Conservation (phyloP, 2,329 filamentous ascomycete species). For the Podosphaera xanthii region DNA sequence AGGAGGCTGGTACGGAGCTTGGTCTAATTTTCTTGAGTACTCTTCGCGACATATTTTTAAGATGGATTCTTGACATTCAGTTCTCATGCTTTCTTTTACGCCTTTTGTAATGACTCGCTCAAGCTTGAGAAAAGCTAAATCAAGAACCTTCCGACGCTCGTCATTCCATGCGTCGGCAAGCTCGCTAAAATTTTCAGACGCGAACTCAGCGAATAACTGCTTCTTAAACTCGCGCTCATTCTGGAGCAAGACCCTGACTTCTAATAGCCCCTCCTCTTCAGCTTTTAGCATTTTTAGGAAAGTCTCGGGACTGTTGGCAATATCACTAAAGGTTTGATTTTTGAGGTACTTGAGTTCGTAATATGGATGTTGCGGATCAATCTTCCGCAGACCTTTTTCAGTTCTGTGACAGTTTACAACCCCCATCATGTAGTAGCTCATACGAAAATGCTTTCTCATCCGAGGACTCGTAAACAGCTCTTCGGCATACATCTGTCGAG, state of each 20-base stretch:
- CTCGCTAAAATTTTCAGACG: slow-evolving; percentile 88
- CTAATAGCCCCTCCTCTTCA: slow-evolving; percentile 78
- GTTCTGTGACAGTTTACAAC: slow-evolving; percentile 74
- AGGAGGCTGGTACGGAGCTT: slow-evolving; percentile 88
- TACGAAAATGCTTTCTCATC: slow-evolving; percentile 68
- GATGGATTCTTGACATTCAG: slow-evolving; percentile 81
- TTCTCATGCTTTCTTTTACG: slow-evolving; percentile 83
- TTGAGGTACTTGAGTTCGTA: slow-evolving; percentile 96
- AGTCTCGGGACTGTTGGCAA: slow-evolving; percentile 65
- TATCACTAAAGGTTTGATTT: slow-evolving; percentile 63
- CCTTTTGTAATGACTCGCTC: slow-evolving; percentile 70
- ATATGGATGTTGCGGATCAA: slow-evolving; percentile 86
- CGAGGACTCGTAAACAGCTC: slow-evolving; percentile 74
- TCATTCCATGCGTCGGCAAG: slow-evolving; percentile 88
- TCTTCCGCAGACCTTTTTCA: slow-evolving; percentile 79
- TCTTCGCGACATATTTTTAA: slow-evolving; percentile 73
- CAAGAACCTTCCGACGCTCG: slow-evolving; percentile 64
- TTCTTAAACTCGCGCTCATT: slow-evolving; percentile 54
- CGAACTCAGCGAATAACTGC: slow-evolving; percentile 60
- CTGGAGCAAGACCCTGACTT: slow-evolving; percentile 60
- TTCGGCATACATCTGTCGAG: slow-evolving; percentile 73
- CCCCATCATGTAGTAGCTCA: slow-evolving; percentile 62
- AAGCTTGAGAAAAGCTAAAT: slow-evolving; percentile 58
- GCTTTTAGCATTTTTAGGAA: slow-evolving; percentile 96
- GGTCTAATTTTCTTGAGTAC: slow-evolving; percentile 74